Conservation (phyloP, 768 basidiomycete species). For the Plicaturopsis crispa region DNA sequence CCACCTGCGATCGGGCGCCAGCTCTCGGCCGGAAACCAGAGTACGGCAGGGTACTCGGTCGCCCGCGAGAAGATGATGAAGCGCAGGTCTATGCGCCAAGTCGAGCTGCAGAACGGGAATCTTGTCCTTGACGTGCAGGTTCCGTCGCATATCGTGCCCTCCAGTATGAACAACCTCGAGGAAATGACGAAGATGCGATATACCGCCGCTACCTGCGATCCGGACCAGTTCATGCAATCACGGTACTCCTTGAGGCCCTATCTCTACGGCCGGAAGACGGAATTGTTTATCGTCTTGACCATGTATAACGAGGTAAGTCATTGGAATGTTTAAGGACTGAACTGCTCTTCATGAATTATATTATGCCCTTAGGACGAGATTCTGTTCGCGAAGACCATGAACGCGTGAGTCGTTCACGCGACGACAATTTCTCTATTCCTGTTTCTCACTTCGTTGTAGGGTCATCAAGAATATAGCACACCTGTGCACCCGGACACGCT, state of each 20-base stretch:
- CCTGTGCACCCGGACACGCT: slow-evolving; percentile 60
- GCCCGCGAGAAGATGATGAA: slow-evolving; percentile 80
- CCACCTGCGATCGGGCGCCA: slow-evolving; percentile 50
- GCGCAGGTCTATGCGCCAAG: slow-evolving; percentile 69
- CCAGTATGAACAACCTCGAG: slow-evolving; percentile 50
- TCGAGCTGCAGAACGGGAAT: slow-evolving; percentile 77
- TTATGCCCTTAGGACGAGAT: no score
- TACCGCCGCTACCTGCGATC: slow-evolving; percentile 85
- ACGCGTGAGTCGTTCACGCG: slow-evolving; percentile 45
- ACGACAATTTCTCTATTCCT: not conserved
- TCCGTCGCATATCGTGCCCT: slow-evolving; percentile 72
- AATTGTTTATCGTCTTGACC: slow-evolving; percentile 93
- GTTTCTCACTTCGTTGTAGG: slow-evolving; percentile 24
- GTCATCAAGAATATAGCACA: slow-evolving; percentile 85
- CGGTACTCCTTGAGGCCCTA: slow-evolving; percentile 77
- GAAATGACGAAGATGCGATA: slow-evolving; percentile 84
- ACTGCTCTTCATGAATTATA: no score
- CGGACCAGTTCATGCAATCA: slow-evolving; percentile 75
- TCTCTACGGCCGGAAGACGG: slow-evolving; percentile 73
- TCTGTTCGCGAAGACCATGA: slow-evolving; percentile 76
- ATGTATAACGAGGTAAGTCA: slow-evolving; percentile 98
- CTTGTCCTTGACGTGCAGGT: slow-evolving; percentile 79
- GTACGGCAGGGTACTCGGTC: slow-evolving; percentile 52
- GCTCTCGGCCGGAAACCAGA: slow-evolving; percentile 36
- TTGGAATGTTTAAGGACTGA: no score